Conservation (phyloP, 768 basidiomycete species). For the Collybia nuda region DNA sequence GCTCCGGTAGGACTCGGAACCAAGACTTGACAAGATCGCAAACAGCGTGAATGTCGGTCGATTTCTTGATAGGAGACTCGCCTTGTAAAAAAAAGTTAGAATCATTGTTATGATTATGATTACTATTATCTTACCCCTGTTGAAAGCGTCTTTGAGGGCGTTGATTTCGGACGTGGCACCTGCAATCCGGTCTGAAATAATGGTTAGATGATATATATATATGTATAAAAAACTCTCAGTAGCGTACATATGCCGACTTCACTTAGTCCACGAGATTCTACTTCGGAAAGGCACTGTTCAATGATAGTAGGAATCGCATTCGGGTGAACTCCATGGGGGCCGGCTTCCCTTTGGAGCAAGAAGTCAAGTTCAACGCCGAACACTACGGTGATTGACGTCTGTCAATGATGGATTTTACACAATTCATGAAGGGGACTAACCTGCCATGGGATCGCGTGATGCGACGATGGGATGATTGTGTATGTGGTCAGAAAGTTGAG, state of each 20-base stretch:
- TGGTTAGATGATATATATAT: background rate
- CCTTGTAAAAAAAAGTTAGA: slow-evolving; percentile 33
- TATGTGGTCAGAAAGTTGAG: slow-evolving; percentile 72
- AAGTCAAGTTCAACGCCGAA: slow-evolving; percentile 78
- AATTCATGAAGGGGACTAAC: slow-evolving; percentile 36
- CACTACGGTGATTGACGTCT: slow-evolving; percentile 34
- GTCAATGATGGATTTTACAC: background rate
- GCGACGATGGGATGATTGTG: slow-evolving; percentile 56
- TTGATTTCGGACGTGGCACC: slow-evolving; percentile 73
- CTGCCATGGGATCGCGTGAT: slow-evolving; percentile 73
- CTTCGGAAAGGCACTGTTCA: slow-evolving; percentile 62
- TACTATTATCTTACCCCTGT: slow-evolving; percentile 47
- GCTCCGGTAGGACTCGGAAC: slow-evolving; percentile 82
- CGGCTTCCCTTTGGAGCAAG: slow-evolving; percentile 65
- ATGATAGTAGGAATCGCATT: slow-evolving; percentile 69
- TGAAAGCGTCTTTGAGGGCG: slow-evolving; percentile 70
- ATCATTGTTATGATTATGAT: background rate
- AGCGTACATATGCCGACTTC: slow-evolving; percentile 84
- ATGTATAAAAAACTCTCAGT: background rate
- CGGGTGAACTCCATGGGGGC: slow-evolving; percentile 43
- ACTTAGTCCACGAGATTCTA: slow-evolving; percentile 72
- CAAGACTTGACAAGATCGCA: slow-evolving; percentile 84
- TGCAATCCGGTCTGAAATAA: slow-evolving; percentile 69
- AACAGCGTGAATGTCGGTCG: slow-evolving; percentile 78
- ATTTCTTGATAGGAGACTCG: slow-evolving; percentile 56